Conservation (phyloP, 306 rosid species). For the Citrullus colocynthis region DNA sequence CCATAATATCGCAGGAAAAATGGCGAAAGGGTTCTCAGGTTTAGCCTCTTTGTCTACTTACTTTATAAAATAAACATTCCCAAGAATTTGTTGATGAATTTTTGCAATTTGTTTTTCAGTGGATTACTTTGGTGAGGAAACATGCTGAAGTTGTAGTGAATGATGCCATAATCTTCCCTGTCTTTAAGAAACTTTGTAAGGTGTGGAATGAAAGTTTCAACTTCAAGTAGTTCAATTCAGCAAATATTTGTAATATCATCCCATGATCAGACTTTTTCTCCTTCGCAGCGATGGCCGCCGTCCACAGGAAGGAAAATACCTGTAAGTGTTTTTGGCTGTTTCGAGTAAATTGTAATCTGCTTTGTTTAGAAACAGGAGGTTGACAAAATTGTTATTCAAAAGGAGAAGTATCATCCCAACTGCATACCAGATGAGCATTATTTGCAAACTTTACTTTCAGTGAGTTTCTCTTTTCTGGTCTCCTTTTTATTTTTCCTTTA, state of each 20-base stretch:
- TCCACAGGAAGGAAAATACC: not conserved
- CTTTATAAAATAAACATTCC: too few species aligned
- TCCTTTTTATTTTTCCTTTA: not conserved
- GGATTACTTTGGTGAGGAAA: constrained; percentile 21
- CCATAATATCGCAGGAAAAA: constrained; percentile 48
- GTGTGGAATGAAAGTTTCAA: not conserved
- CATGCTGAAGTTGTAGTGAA: constrained; percentile 21
- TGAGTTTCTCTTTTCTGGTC: too few species aligned
- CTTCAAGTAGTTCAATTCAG: not conserved
- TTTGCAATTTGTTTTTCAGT: constrained; percentile 4
- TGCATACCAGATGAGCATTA: constrained; percentile 97
- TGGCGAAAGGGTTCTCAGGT: constrained; percentile 99
- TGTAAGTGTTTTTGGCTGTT: not conserved
- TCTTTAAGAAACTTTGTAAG: constrained; percentile 20
- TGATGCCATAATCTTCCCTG: constrained; percentile 10
- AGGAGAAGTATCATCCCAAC: constrained; percentile 81
- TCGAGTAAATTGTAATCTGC: not conserved
- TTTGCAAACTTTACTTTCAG: constrained; percentile 78
- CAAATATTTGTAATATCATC: not conserved
- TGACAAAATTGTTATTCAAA: constrained; percentile 26
- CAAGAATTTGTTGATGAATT: not conserved
- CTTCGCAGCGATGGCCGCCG: constrained; percentile 17
- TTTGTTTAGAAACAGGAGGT: not conserved
- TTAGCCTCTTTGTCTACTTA: not conserved
- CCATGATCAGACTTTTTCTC: not conserved